phyloP scores from a whole-genome alignment of 306 rosid species.

The Crotalaria pallida region DNA sequence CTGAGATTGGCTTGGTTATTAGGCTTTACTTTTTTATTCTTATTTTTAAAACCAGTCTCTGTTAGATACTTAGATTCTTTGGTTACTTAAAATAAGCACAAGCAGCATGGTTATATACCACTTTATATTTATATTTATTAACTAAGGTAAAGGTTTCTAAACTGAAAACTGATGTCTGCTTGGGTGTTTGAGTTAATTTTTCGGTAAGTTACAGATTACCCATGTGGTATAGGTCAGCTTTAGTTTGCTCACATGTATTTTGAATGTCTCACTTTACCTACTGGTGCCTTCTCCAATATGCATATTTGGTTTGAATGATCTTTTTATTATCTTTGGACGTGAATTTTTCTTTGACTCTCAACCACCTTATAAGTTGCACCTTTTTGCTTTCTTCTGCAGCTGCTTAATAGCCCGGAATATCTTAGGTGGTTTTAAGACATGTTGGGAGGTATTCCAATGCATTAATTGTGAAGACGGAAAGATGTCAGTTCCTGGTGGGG shows the following conservation, averaged over 20 bases:
- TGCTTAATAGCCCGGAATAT: constrained; percentile 94
- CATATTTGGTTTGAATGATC: constrained; percentile 8
- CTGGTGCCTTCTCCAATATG: constrained; percentile 1
- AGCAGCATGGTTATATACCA: background rate
- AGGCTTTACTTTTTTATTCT: background rate
- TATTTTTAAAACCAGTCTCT: background rate
- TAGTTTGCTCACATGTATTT: background rate
- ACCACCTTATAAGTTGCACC: background rate
- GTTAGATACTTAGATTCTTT: background rate
- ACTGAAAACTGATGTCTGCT: background rate
- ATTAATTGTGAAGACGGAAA: constrained; percentile 79
- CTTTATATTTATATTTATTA: background rate
- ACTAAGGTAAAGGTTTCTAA: too few species aligned
- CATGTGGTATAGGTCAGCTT: background rate
- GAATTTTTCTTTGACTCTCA: background rate
- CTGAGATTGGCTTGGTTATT: background rate
- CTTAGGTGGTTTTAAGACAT: constrained; percentile 79
- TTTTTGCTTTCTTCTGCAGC: constrained; percentile 40
- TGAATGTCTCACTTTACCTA: background rate
- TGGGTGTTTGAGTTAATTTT: background rate
- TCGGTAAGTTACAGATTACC: background rate
- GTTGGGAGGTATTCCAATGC: constrained; percentile 92
- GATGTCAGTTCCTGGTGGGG: constrained; percentile 70
- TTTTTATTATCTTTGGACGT: background rate
- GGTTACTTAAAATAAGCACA: constrained; percentile 6